Evolutionary conservation across 345 rosid genomes (phyloP).

Genomic region (Brassica rapa): DNA sequence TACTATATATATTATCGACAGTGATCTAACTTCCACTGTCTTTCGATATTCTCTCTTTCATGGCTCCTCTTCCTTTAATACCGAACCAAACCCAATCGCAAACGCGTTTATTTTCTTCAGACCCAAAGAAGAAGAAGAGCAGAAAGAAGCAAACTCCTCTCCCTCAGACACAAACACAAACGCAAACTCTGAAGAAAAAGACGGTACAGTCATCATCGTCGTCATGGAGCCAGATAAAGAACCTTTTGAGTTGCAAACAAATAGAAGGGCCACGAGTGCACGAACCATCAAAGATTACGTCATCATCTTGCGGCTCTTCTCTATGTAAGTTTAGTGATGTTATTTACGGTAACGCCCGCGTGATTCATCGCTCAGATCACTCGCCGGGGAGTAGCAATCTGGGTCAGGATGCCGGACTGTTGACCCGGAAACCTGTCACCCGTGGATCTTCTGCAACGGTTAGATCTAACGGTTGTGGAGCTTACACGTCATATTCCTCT

Average conservation of each 20-base stretch:
- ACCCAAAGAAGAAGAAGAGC: constrained; percentile 30
- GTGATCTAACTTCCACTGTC: constrained; percentile 9
- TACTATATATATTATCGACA: constrained; percentile 17
- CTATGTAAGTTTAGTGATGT: constrained; percentile 39
- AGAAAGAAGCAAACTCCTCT: constrained; percentile 28
- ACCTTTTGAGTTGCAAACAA: constrained; percentile 82
- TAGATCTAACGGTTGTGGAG: constrained; percentile 40
- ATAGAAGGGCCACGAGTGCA: constrained; percentile 67
- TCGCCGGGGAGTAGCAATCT: constrained; percentile 71
- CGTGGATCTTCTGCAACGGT: constrained; percentile 35
- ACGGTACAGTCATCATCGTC: constrained; percentile 26
- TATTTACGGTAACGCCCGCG: constrained; percentile 37
- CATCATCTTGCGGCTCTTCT: constrained; percentile 55
- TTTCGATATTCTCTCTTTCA: constrained; percentile 30
- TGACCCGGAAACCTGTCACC: constrained; percentile 49
- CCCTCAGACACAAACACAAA: constrained; percentile 32
- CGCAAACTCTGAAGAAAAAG: constrained; percentile 43
- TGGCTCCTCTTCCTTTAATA: constrained; percentile 71
- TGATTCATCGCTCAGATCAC: constrained; percentile 42
- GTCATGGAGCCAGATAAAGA: constrained; percentile 89
- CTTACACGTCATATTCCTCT: constrained; percentile 40
- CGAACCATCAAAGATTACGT: constrained; percentile 58
- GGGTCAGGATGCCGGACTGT: constrained; percentile 64
- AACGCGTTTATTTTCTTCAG: constrained; percentile 29
- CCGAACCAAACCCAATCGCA: constrained; percentile 42